Conservation (phyloP, 345 rosid species). For the Psidium guajava region DNA sequence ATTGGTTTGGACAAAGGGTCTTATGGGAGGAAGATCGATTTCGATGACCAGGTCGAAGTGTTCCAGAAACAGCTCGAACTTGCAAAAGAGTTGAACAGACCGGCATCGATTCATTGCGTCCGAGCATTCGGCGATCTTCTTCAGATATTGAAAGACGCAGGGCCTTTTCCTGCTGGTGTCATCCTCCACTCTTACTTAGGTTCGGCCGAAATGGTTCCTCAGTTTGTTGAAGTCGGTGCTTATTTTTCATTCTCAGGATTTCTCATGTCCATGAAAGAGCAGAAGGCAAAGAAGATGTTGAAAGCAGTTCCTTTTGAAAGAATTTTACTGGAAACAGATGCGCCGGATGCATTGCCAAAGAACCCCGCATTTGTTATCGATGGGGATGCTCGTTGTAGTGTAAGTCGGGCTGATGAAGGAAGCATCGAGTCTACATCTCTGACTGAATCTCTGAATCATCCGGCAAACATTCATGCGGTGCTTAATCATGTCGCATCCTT, state of each 20-base stretch:
- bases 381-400: slow-evolving; percentile 37
- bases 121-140: slow-evolving; percentile 87
- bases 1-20: slow-evolving; percentile 95
- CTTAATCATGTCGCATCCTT: slow-evolving; percentile 51
- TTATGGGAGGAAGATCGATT: slow-evolving; percentile 61
- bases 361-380: slow-evolving; percentile 14
- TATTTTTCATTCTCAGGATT: slow-evolving; percentile 92
- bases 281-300: slow-evolving; percentile 70
- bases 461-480: slow-evolving; percentile 67
- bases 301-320: slow-evolving; percentile 68
- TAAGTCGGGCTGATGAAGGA: slow-evolving; percentile 26
- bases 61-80: slow-evolving; percentile 76
- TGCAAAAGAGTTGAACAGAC: slow-evolving; percentile 71
- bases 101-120: slow-evolving; percentile 79
- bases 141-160: slow-evolving; percentile 42
- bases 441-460: slow-evolving; percentile 72
- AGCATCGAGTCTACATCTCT: slow-evolving; percentile 14
- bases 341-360: slow-evolving; percentile 88
- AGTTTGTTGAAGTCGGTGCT: slow-evolving; percentile 76
- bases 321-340: slow-evolving; percentile 83
- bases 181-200: slow-evolving; percentile 87
- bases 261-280: slow-evolving; percentile 63
- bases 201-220: slow-evolving; percentile 96
- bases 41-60: slow-evolving; percentile 66
- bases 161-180: slow-evolving; percentile 81